Evolutionary conservation across 768 basidiomycete species (phyloP), one percentile per base, ranked within the genome.

Genomic region (Amanita molliuscula): DNA sequence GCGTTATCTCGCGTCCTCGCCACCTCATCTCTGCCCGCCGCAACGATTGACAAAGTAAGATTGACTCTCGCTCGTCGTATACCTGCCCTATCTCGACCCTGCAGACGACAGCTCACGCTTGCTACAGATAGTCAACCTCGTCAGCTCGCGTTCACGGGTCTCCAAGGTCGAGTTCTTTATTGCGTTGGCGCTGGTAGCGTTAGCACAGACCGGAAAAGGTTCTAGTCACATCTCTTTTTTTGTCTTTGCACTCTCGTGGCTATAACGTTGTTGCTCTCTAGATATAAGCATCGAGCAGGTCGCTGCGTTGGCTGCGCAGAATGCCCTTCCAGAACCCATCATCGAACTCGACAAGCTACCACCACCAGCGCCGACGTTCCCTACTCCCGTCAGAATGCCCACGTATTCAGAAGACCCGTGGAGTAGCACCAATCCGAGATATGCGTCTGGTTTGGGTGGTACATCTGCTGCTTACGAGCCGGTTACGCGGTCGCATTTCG

Each of bases 161-260:
- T 88, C 89, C 6, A 88, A 81, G 56, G 79, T 84, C 50, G 93
- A 97, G 61, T 94, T 95, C 70, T 94, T 88, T 62, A 88, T 94
- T 9, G 88, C 91, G 8, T 66, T 97, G 21, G 90, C 88, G 9
- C 73, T 97, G 11, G 89, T 88, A 40, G 88, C 89, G 2, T 70
- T 95, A 3, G 89, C 88, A 4, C 93, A 97, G 65, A 69, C 79
- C 4, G 83, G 81, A 3, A 82, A 83, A 76, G 88, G 88, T 86
- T 33, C 26, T 25, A 25, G 23, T 41, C 33, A 29, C 16, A 52
- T 9, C 16, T 31, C 29, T 47, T n/a, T 33, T 7, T 34, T n/a
- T 26, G 29, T 7, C 2, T 29, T n/a, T n/a, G n/a, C n/a, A n/a
- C 40, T 46, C 53, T 49, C 53, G 26, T 23, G 16, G 10, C 23